phyloP scores from a whole-genome alignment of 305 asterid species.

The Solanum aculeatissimum region DNA sequence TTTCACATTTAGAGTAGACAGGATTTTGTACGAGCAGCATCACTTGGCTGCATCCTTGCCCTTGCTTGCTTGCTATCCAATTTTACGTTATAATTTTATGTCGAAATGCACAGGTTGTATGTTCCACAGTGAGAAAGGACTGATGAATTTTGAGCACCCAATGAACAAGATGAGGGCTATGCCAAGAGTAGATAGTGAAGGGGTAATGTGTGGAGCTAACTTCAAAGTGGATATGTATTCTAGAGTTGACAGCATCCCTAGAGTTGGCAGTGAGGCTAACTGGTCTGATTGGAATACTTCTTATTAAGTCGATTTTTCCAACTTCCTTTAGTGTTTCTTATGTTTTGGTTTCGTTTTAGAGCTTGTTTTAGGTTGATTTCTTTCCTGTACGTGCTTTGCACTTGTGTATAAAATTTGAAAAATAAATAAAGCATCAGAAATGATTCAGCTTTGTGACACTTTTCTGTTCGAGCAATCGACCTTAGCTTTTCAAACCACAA shows the following conservation, averaged over 20 bases:
- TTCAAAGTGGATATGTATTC: slow-evolving; percentile 63
- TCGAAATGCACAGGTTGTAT: slow-evolving; percentile 44
- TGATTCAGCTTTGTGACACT: background rate
- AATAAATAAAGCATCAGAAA: background rate
- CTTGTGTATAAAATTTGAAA: background rate
- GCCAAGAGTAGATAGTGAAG: slow-evolving; percentile 88
- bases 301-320: background rate
- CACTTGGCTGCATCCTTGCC: background rate
- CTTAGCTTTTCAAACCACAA: background rate
- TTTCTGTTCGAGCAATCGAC: background rate
- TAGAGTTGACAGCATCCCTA: slow-evolving; percentile 70
- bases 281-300: slow-evolving; percentile 48
- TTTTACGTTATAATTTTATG: background rate
- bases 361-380: background rate
- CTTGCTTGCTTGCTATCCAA: background rate
- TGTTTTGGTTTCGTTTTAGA: background rate
- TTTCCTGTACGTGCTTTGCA: background rate
- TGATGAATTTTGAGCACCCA: slow-evolving; percentile 88
- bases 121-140: slow-evolving; percentile 65
- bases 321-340: background rate
- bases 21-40: no score
- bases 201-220: slow-evolving; percentile 70
- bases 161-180: slow-evolving; percentile 66
- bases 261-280: slow-evolving; percentile 76
- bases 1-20: background rate